Evolutionary conservation across 164 flowering plant genomes (phyloP), one percentile per base, ranked within the genome.

Genomic region (Aristolochia californica): DNA sequence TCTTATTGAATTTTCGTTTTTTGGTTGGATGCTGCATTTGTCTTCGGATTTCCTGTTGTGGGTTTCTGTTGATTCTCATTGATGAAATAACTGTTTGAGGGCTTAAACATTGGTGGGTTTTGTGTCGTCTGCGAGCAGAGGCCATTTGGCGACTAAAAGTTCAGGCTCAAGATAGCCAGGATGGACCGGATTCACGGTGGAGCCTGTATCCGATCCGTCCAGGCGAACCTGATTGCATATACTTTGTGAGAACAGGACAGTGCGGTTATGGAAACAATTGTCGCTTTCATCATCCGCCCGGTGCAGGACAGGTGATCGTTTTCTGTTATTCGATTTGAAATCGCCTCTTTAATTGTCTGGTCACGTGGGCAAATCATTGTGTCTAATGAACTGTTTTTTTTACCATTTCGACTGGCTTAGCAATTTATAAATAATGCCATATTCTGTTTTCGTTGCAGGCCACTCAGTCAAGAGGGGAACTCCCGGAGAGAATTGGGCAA

Each of bases 401-500:
- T 4, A 17, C 7, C 8, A 4, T 47, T 17, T 20, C 4, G 48
- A 45, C 48, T 2, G 48, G 40, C 40, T 34, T 1, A 2, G 40
- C 40, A 34, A 3, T 34, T 34, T 34, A 34, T 34, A 34, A 1
- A 34, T 34, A 7, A 2, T 34, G 40, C 40, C 40, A 34, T 34
- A 34, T 34, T 7, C 0, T 34, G 57, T 52, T 18, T 55, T 2
- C 49, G 48, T 20, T 56, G 45, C 69, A 87, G 88, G 77, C 54
- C 70, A 69, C 65, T 66, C 77, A 68, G 50, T 61, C 64, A 43
- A 72, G 63, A 62, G 80, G 70, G 56, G 89, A 77, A 60, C 82
- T 84, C 23, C 96, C 96, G 0, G 82, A 83, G 67, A 83, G 96
- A 80, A 76, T 45, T 70, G 91, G 90, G 53, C 82, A 83, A 60